A percentile compares a stretch with the other conserved stretches of the same genome.
Evolutionary conservation across 2,329 filamentous ascomycete genomes (phyloP).

Genomic region (Kalmusia sp.): DNA sequence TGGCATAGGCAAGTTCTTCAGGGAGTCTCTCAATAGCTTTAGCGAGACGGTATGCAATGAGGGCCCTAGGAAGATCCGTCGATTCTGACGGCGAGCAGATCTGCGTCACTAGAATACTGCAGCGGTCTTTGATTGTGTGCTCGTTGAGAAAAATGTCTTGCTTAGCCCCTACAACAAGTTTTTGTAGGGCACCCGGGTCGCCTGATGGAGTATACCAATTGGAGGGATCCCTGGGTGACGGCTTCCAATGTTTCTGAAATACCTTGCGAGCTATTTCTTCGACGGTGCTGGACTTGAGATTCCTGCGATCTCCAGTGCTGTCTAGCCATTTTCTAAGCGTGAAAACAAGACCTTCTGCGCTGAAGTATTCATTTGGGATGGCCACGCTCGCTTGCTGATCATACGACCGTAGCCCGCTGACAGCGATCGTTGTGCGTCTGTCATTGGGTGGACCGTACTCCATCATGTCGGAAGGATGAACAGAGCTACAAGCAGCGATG

Average conservation of each 20-base stretch:
- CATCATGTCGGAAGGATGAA: constrained; percentile 64
- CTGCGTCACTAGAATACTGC: constrained; percentile 35
- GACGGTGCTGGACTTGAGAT: constrained; percentile 29
- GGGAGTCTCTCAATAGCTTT: constrained; percentile 26
- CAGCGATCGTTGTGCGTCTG: constrained; percentile 50
- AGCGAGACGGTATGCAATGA: constrained; percentile 42
- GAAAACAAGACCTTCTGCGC: constrained; percentile 42
- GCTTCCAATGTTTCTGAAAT: constrained; percentile 21
- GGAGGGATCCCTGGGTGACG: background rate
- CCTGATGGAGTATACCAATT: background rate
- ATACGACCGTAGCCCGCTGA: constrained; percentile 31
- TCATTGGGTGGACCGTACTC: constrained; percentile 61
- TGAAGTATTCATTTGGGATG: constrained; percentile 27
- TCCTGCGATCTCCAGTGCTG: constrained; percentile 33
- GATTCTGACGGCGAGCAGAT: constrained; percentile 29
- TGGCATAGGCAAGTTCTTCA: constrained; percentile 16
- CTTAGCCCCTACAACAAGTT: background rate
- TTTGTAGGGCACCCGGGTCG: background rate
- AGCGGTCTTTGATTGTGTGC: constrained; percentile 39
- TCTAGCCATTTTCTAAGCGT: constrained; percentile 43
- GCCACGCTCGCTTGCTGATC: constrained; percentile 19
- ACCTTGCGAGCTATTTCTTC: constrained; percentile 31
- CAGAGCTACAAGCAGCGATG: constrained; percentile 57
- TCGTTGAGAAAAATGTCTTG: constrained; percentile 27
- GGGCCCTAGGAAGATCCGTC: constrained; percentile 26